phyloP scores from a whole-genome alignment of 331 rosid species.

The Prunus yedoensis region DNA sequence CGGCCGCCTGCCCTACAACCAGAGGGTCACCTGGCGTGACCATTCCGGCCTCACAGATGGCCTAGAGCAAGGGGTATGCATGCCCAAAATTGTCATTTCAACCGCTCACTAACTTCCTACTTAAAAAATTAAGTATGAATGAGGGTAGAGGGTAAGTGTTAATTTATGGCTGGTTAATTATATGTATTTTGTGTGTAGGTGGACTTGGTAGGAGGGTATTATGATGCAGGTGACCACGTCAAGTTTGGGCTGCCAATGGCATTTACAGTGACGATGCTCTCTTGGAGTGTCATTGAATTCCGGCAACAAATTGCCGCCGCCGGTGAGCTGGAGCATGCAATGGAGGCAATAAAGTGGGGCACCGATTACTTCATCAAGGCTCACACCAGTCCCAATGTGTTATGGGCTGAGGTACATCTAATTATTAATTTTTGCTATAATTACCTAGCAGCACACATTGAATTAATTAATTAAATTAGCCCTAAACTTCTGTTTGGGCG shows the following conservation, averaged over 20 bases:
- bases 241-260: constrained; percentile 97
- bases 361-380: constrained; percentile 97
- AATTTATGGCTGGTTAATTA: background rate
- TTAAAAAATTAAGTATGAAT: background rate
- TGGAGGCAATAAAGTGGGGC: constrained; percentile 97
- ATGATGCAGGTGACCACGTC: constrained; percentile 99
- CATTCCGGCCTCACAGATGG: constrained; percentile 99
- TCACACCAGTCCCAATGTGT: constrained; percentile 82
- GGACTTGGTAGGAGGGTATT: constrained; percentile 94
- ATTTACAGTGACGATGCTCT: constrained; percentile 92
- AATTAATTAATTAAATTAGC: background rate
- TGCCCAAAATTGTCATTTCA: background rate
- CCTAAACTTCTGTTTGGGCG: background rate
- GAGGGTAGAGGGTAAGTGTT: background rate
- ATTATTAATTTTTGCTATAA: background rate
- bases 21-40: constrained; percentile 84
- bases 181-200: constrained; percentile 42
- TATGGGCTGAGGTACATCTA: constrained; percentile 87
- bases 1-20: constrained; percentile 87
- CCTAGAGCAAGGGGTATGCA: constrained; percentile 76
- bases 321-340: constrained; percentile 75
- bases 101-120: background rate
- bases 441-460: background rate
- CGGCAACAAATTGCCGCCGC: constrained; percentile 61
- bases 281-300: constrained; percentile 83